phyloP scores from a whole-genome alignment of 1,284 basidiomycete species.

The Ganoderma sp. region DNA sequence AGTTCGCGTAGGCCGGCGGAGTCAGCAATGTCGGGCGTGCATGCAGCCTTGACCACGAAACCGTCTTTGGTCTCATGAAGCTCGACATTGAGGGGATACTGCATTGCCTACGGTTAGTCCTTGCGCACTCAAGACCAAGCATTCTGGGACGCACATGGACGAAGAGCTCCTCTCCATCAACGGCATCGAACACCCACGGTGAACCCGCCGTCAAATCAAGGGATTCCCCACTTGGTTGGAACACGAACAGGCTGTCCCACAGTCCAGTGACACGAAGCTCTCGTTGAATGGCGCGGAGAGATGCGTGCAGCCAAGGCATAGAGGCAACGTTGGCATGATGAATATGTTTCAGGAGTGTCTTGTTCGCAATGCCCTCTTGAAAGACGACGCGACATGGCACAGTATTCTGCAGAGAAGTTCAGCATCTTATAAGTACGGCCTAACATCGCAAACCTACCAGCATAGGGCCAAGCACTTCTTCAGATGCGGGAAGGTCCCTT shows the following conservation, averaged over 20 bases:
- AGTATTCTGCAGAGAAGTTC: conserved; percentile 47
- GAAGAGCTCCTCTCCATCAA: conserved; percentile 42
- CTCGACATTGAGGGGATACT: conserved; percentile 58
- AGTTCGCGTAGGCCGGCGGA: conserved; percentile 34
- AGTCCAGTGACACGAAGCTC: conserved; percentile 43
- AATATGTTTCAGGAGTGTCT: conserved; percentile 46
- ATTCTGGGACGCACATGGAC: conserved; percentile 45
- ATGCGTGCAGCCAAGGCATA: conserved; percentile 54
- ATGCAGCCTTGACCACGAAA: conserved; percentile 47
- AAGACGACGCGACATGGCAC: conserved; percentile 52
- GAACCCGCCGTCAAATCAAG: conserved; percentile 20
- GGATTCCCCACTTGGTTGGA: conserved; percentile 44
- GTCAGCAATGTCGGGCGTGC: conserved; percentile 42
- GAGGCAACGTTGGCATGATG: conserved; percentile 49
- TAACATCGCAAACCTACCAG: conserved; percentile 44
- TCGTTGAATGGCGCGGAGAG: conserved; percentile 51
- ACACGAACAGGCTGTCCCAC: conserved; percentile 55
- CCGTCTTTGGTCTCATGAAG: conserved; percentile 44
- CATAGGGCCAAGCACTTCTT: conserved; percentile 55
- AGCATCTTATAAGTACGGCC: conserved; percentile 11
- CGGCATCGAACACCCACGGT: conserved; percentile 47
- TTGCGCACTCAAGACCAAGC: background rate
- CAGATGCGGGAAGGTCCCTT: conserved; percentile 48
- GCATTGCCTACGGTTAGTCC: background rate
- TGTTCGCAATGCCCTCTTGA: conserved; percentile 38